These are phyloP conservation scores for Fusarium napiforme DNA, from an alignment of 2,329 filamentous ascomycete genomes.

Conservation along the genomic window DNA sequence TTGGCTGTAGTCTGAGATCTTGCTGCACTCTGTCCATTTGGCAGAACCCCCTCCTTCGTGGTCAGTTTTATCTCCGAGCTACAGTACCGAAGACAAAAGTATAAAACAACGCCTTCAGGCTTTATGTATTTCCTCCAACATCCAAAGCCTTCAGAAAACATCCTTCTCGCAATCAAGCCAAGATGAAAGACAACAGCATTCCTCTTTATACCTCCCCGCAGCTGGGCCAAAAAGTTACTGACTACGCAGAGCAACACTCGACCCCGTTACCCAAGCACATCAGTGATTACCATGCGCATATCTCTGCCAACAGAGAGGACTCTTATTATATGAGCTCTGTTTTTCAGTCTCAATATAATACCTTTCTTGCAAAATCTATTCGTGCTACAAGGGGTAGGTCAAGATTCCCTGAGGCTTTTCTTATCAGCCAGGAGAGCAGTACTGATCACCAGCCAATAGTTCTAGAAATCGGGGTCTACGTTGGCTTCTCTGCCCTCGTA, in stretches of 20 bases:
- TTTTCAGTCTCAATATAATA: constrained; percentile 55
- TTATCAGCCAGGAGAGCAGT: background rate
- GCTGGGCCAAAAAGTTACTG: constrained; percentile 54
- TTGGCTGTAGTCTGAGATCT: background rate
- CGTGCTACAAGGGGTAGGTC: constrained; percentile 54
- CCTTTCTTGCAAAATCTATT: constrained; percentile 54
- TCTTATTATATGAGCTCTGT: constrained; percentile 55
- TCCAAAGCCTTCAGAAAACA: background rate
- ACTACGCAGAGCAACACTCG: constrained; percentile 57
- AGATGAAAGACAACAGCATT: constrained; percentile 54
- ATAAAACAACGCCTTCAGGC: background rate
- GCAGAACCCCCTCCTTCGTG: background rate
- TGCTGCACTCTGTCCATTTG: background rate
- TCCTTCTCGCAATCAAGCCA: constrained; percentile 10
- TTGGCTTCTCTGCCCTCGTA: constrained; percentile 60
- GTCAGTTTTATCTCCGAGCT: constrained; percentile 29
- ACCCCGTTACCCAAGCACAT: constrained; percentile 56
- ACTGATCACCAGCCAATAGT: constrained; percentile 47
- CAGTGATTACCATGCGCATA: constrained; percentile 53
- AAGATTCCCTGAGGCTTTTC: background rate
- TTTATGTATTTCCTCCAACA: background rate
- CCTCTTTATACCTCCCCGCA: constrained; percentile 56
- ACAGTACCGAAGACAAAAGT: constrained; percentile 13
- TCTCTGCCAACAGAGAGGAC: constrained; percentile 40
- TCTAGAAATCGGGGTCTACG: constrained; percentile 61